Percentiles rank a stretch among this genome's conserved stretches.
phyloP scores from a whole-genome alignment of 176 grass and related monocot species.

The Triticum timopheevii region DNA sequence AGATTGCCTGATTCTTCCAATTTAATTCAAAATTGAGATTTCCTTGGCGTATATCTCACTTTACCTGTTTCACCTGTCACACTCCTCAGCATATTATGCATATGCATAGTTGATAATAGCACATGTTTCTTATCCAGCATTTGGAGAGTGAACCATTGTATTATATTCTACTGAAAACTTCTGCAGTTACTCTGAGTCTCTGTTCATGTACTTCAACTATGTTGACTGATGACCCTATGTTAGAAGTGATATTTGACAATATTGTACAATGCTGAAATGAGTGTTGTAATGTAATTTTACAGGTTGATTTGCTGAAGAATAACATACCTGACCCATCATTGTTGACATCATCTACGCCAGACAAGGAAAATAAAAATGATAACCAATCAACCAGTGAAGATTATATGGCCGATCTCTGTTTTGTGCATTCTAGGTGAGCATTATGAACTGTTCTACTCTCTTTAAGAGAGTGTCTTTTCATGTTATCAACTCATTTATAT shows the following conservation, averaged over 20 bases:
- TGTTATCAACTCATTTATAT: not conserved
- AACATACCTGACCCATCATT: slow-evolving; percentile 87
- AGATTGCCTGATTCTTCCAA: not conserved
- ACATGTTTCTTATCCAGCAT: not conserved
- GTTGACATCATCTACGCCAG: slow-evolving; percentile 48
- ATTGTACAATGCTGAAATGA: not conserved
- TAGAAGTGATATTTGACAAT: not conserved
- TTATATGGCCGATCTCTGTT: slow-evolving; percentile 78
- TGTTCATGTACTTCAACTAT: not conserved
- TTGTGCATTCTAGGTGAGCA: slow-evolving; percentile 85
- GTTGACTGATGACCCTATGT: too few relatives aligned
- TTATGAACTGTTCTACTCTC: not conserved
- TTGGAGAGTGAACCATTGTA: not conserved
- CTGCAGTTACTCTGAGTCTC: not conserved
- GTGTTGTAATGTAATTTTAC: not conserved
- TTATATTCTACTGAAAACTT: not conserved
- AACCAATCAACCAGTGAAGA: slow-evolving; percentile 48
- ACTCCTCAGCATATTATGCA: not conserved
- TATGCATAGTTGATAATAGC: not conserved
- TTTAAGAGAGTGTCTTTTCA: not conserved
- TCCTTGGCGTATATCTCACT: not conserved
- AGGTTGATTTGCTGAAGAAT: slow-evolving; percentile 96
- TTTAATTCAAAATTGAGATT: not conserved
- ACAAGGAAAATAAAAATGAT: slow-evolving; percentile 80
- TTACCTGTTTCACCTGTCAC: not conserved